Conservation (phyloP, 2,329 filamentous ascomycete genomes). For the Cryphonectria japonica region DNA sequence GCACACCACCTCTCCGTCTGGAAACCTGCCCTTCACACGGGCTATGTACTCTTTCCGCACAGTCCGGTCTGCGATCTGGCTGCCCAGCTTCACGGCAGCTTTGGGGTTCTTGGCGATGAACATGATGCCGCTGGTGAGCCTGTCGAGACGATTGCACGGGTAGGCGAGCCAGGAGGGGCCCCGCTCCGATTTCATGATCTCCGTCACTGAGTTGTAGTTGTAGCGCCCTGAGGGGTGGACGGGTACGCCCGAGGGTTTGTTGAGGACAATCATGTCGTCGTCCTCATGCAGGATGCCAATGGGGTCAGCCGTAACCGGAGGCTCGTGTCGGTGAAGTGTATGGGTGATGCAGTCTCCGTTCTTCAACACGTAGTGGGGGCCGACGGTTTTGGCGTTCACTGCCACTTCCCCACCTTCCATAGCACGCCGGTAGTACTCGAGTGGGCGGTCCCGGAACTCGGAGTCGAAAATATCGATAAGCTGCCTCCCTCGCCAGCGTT, state of each 20-base stretch:
- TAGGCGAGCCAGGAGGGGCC: conserved; percentile 58
- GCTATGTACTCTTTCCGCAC: conserved; percentile 96
- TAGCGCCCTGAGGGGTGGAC: conserved; percentile 96
- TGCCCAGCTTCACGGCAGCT: conserved; percentile 76
- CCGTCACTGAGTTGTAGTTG: conserved; percentile 91
- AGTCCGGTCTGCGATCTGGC: conserved; percentile 77
- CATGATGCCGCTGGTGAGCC: conserved; percentile 96
- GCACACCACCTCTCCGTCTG: conserved; percentile 87
- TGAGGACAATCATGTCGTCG: conserved; percentile 91
- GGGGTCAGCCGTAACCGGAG: conserved; percentile 80
- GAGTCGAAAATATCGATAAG: conserved; percentile 86
- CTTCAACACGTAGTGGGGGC: conserved; percentile 71
- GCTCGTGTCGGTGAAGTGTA: conserved; percentile 93
- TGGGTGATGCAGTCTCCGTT: conserved; percentile 94
- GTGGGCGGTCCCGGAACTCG: conserved; percentile 87
- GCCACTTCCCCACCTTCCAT: conserved; percentile 79
- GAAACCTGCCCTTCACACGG: conserved; percentile 87
- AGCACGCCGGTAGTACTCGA: conserved; percentile 84
- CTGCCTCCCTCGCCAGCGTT: conserved; percentile 83
- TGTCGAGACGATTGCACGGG: conserved; percentile 90
- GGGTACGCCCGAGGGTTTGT: conserved; percentile 91
- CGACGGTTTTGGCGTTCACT: conserved; percentile 75
- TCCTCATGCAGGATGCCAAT: conserved; percentile 89
- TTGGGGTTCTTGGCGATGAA: conserved; percentile 88
- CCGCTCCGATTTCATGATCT: conserved; percentile 85